Percentiles rank a stretch among this genome's conserved stretches.
Evolutionary conservation across 139 green algal genomes (phyloP).

Genomic region (Chlamydomonas sp.): DNA sequence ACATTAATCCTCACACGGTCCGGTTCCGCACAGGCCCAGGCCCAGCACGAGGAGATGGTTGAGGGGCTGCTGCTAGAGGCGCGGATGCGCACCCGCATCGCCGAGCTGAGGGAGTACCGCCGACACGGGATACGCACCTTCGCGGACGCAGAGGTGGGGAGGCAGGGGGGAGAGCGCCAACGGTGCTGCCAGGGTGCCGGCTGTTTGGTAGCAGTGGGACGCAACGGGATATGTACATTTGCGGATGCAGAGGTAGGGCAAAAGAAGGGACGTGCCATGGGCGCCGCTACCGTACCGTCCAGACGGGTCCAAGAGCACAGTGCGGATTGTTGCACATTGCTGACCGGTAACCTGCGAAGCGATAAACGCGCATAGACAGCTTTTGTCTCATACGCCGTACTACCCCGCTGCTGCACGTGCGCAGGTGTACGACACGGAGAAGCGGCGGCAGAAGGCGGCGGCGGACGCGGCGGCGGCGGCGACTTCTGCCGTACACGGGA

Average conservation of each 20-base stretch:
- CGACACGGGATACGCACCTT: conserved; percentile 76
- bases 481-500: conserved; percentile 1
- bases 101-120: conserved; percentile 85
- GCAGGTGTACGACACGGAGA: conserved; percentile 66
- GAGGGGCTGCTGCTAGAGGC: conserved; percentile 87
- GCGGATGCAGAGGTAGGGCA: too few relatives aligned
- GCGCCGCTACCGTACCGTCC: too few relatives aligned
- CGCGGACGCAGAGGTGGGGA: conserved; percentile 66
- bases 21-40: neutral
- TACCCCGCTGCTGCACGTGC: neutral
- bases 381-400: neutral
- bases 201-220: neutral
- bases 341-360: too few relatives aligned
- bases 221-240: neutral
- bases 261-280: too few relatives aligned
- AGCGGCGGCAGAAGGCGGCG: conserved; percentile 36
- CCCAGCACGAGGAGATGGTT: conserved; percentile 83
- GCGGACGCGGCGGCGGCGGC: conserved; percentile 17
- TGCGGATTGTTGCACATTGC: too few relatives aligned
- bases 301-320: too few relatives aligned
- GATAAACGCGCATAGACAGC: neutral
- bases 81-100: conserved; percentile 78
- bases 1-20: too few relatives aligned
- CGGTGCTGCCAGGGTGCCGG: neutral
- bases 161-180: neutral